Evolutionary conservation across 768 basidiomycete species (phyloP).

Genomic region (Kwoniella sp.): DNA sequence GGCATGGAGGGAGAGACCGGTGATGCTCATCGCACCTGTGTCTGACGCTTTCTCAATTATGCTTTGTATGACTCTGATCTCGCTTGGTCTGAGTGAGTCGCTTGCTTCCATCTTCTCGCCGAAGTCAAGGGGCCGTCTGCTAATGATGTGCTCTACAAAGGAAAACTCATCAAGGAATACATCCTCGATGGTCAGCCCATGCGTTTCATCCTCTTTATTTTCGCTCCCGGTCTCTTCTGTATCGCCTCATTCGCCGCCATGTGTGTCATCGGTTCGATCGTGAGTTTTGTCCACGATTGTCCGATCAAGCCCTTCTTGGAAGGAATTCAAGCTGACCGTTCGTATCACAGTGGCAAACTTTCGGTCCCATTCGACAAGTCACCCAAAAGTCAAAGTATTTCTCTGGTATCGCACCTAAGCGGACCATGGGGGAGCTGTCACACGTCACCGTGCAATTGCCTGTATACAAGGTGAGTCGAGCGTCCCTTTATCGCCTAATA

Average conservation of each 20-base stretch:
- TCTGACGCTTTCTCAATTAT: conserved; percentile 49
- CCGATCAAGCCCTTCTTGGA: neutral
- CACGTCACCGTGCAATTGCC: conserved; percentile 68
- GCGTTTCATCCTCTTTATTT: conserved; percentile 69
- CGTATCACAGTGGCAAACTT: conserved; percentile 38
- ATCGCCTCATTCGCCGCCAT: conserved; percentile 57
- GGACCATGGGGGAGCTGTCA: conserved; percentile 43
- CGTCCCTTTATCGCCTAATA: neutral
- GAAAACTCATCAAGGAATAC: conserved; percentile 69
- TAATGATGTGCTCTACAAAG: conserved; percentile 55
- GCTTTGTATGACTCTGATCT: conserved; percentile 38
- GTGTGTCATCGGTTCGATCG: conserved; percentile 57
- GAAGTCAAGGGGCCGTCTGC: neutral
- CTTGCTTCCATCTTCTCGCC: conserved; percentile 20
- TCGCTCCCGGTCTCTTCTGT: conserved; percentile 73
- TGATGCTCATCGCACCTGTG: conserved; percentile 49
- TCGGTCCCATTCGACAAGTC: conserved; percentile 83
- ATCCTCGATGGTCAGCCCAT: conserved; percentile 66
- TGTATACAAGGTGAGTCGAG: conserved; percentile 68
- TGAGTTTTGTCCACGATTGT: conserved; percentile 25
- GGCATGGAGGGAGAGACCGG: conserved; percentile 43
- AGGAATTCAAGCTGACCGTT: conserved; percentile 1
- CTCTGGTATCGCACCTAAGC: conserved; percentile 58
- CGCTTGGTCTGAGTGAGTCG: conserved; percentile 54
- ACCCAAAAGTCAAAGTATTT: conserved; percentile 83